phyloP scores from a whole-genome alignment of 805 yeast species.

The Aciculoconidium aculeatum region DNA sequence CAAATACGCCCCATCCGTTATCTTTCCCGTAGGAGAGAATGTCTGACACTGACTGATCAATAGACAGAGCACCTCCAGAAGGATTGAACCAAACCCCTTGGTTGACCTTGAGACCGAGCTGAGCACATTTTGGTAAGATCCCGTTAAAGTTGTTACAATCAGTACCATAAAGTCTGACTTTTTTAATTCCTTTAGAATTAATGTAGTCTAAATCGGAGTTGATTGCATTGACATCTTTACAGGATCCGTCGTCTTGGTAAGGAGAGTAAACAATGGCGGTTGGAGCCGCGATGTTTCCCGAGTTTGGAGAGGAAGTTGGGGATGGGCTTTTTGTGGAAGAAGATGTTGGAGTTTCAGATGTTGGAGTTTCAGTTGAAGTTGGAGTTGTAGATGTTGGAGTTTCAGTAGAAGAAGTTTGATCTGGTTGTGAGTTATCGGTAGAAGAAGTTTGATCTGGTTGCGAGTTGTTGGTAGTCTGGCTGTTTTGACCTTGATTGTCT shows the following conservation, averaged over 20 bases:
- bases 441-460: no score
- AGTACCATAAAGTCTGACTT: slow-evolving; percentile 77
- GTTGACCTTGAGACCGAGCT: slow-evolving; percentile 64
- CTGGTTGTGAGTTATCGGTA: slow-evolving; percentile 10
- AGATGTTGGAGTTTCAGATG: slow-evolving; percentile 9
- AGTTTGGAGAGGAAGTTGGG: slow-evolving; percentile 3
- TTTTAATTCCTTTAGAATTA: slow-evolving; percentile 52
- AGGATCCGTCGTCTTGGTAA: slow-evolving; percentile 58
- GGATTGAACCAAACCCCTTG: slow-evolving; percentile 81
- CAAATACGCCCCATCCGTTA: slow-evolving; percentile 68
- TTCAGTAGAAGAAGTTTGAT: slow-evolving; percentile 19
- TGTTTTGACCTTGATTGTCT: no score
- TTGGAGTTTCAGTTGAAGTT: slow-evolving; percentile 26
- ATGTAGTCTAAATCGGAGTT: slow-evolving; percentile 54
- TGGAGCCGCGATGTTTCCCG: slow-evolving; percentile 37
- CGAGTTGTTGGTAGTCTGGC: no score
- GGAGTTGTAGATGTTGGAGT: slow-evolving; percentile 33
- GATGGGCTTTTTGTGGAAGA: slow-evolving; percentile 11
- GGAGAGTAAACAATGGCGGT: slow-evolving; percentile 71
- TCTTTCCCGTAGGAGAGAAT: slow-evolving; percentile 45
- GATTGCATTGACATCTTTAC: slow-evolving; percentile 57
- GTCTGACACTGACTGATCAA: slow-evolving; percentile 52
- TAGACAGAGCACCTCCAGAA: slow-evolving; percentile 56
- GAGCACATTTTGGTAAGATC: slow-evolving; percentile 53
- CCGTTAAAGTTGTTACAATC: slow-evolving; percentile 71